Conservation (phyloP, 305 asterid genomes). For the Fraxinus greggii region DNA sequence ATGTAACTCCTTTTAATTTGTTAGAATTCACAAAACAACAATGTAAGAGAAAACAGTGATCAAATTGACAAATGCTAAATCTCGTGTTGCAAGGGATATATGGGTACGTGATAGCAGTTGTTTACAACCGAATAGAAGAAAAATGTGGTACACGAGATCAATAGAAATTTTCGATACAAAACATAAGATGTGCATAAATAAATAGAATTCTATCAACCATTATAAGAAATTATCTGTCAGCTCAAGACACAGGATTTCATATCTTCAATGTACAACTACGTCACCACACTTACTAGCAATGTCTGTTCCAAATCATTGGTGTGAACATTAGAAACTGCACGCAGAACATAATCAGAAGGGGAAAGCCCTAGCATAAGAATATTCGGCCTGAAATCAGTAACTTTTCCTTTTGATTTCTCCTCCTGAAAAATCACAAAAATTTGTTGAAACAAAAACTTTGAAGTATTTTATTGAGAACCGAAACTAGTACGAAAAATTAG, state of each 20-base stretch:
- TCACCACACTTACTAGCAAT: constrained; percentile 19
- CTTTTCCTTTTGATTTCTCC: constrained; percentile 63
- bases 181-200: background rate
- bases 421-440: constrained; percentile 46
- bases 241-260: background rate
- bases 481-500: background rate
- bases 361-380: constrained; percentile 76
- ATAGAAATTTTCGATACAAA: background rate
- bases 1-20: background rate
- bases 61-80: background rate
- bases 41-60: background rate
- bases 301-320: constrained; percentile 94
- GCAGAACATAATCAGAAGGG: constrained; percentile 70
- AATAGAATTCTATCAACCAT: background rate
- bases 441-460: background rate
- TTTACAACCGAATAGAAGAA: background rate
- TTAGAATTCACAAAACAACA: no score
- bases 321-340: constrained; percentile 65
- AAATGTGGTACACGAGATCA: background rate
- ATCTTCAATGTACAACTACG: background rate
- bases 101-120: background rate
- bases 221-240: background rate
- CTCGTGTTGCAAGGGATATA: background rate
- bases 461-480: background rate
- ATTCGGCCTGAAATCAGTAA: constrained; percentile 59